phyloP scores from a whole-genome alignment of 805 yeast species.

The Saturnispora ahearnii region DNA sequence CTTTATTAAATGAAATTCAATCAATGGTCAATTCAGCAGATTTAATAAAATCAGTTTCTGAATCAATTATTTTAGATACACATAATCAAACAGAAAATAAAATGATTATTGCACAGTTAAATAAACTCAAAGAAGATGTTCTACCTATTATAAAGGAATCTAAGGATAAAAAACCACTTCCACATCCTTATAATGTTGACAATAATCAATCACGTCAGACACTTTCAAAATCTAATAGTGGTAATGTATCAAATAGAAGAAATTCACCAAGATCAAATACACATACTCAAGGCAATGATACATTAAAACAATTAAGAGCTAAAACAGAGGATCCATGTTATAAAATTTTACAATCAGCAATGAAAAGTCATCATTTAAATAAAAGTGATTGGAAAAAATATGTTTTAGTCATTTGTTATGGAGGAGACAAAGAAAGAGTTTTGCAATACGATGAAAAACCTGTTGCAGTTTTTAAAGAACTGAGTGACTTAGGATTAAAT shows the following conservation, averaged over 20 bases:
- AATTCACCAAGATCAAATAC: conserved; percentile 10
- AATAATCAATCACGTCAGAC: conserved; percentile 1
- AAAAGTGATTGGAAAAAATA: conserved; percentile 81
- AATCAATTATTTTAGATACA: conserved; percentile 18
- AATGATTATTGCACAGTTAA: conserved; percentile 44
- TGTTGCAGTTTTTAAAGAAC: conserved; percentile 71
- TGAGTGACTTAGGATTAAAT: conserved; percentile 75
- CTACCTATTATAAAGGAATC: conserved; percentile 52
- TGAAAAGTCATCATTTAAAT: conserved; percentile 72
- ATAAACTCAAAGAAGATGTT: conserved; percentile 52
- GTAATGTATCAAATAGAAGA: not conserved
- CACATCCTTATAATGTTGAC: conserved; percentile 37
- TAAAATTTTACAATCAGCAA: conserved; percentile 78
- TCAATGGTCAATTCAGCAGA: conserved; percentile 19
- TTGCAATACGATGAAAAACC: conserved; percentile 83
- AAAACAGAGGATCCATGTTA: conserved; percentile 88
- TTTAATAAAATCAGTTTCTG: conserved; percentile 18
- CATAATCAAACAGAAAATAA: conserved; percentile 16
- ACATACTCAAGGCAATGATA: conserved; percentile 36
- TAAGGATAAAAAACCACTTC: conserved; percentile 61
- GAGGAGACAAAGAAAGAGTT: conserved; percentile 83
- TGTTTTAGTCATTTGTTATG: conserved; percentile 82
- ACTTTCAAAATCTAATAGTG: not conserved
- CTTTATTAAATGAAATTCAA: conserved; percentile 21
- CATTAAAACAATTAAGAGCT: conserved; percentile 74